Conservation (phyloP, 2,329 filamentous ascomycete genomes). For the Peltaster fructicola region DNA sequence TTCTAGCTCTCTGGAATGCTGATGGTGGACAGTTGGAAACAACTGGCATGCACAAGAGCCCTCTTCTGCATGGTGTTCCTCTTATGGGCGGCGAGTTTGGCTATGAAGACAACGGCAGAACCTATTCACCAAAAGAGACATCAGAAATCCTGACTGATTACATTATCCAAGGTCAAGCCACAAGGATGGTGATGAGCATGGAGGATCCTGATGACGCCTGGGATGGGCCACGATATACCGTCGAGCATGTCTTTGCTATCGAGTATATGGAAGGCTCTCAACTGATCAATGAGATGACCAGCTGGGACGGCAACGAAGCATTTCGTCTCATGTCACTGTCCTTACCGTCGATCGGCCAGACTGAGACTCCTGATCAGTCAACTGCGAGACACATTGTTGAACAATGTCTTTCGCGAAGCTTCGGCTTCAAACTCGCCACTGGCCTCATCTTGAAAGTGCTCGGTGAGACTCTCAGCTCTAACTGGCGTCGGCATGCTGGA, state of each 20-base stretch:
- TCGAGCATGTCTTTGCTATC: constrained; percentile 32
- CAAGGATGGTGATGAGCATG: constrained; percentile 34
- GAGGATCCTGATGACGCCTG: constrained; percentile 33
- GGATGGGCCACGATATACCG: constrained; percentile 36
- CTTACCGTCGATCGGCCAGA: constrained; percentile 22
- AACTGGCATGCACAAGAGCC: constrained; percentile 32
- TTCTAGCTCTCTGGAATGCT: constrained; percentile 34
- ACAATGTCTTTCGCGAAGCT: constrained; percentile 31
- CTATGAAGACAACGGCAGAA: constrained; percentile 16
- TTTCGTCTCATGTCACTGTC: constrained; percentile 33
- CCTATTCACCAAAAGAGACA: constrained; percentile 18
- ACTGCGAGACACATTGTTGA: constrained; percentile 35
- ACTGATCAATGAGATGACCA: constrained; percentile 35
- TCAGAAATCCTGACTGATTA: constrained; percentile 36
- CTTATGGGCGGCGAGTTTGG: constrained; percentile 16
- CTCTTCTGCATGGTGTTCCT: constrained; percentile 29
- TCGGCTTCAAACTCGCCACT: constrained; percentile 39
- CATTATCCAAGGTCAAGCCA: constrained; percentile 38
- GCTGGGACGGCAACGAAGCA: constrained; percentile 32
- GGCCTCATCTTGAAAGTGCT: constrained; percentile 34
- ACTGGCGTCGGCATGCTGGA: constrained; percentile 34
- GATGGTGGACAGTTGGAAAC: constrained; percentile 30
- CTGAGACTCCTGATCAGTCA: constrained; percentile 29
- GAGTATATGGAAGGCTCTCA: constrained; percentile 35
- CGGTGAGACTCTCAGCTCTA: constrained; percentile 33